Percentiles rank a stretch among this genome's conserved stretches.
Evolutionary conservation across 306 rosid species (phyloP).

Genomic region (Rosa chinensis): DNA sequence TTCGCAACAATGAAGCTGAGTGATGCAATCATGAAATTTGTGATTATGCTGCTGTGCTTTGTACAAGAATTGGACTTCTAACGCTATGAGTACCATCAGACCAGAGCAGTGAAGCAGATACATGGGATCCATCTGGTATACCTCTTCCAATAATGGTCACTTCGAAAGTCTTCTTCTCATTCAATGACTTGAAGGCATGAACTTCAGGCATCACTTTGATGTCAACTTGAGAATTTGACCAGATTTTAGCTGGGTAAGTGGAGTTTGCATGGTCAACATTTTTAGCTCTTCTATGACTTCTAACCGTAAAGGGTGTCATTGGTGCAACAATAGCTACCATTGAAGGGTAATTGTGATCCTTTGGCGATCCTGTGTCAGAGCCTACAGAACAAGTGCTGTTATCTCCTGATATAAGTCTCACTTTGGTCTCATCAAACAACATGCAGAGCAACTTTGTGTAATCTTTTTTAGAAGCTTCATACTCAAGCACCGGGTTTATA

Average conservation of each 20-base stretch:
- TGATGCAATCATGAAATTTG: background rate
- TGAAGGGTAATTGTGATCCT: slow-evolving; percentile 27
- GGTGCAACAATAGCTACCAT: slow-evolving; percentile 14
- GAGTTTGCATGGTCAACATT: slow-evolving; percentile 30
- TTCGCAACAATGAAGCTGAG: slow-evolving; percentile 8
- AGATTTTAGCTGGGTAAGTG: slow-evolving; percentile 1
- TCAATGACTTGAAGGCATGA: slow-evolving; percentile 22
- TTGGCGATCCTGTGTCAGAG: background rate
- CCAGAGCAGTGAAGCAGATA: slow-evolving; percentile 23
- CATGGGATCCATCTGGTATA: background rate
- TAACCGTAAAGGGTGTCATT: background rate
- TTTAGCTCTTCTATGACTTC: slow-evolving; percentile 25
- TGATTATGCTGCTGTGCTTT: background rate
- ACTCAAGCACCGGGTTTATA: too few species aligned
- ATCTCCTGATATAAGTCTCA: background rate
- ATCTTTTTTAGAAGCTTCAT: too few species aligned
- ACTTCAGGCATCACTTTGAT: slow-evolving; percentile 14
- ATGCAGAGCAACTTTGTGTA: slow-evolving; percentile 2
- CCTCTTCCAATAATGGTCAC: slow-evolving; percentile 18
- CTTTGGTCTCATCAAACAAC: background rate
- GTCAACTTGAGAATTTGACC: background rate
- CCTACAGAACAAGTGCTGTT: slow-evolving; percentile 5
- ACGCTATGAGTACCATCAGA: slow-evolving; percentile 16
- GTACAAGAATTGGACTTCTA: slow-evolving; percentile 24
- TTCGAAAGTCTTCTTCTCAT: slow-evolving; percentile 29